phyloP scores from a whole-genome alignment of 1,284 basidiomycete species.

The Sporisorium reilianum region DNA sequence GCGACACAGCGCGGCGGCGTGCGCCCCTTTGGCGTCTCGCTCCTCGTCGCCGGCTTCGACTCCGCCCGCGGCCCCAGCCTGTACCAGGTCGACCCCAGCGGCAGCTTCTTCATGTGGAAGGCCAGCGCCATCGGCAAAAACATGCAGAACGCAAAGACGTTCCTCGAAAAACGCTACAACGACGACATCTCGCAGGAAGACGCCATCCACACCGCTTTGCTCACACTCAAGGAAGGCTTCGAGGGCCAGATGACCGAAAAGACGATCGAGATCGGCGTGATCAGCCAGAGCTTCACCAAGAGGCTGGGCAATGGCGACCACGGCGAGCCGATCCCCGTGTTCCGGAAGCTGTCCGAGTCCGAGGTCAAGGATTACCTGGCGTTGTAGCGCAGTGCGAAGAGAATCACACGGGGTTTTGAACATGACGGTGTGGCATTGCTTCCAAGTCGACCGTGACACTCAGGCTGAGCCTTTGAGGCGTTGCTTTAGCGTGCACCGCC shows the following conservation, averaged over 20 bases:
- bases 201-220: slow-evolving; percentile 97
- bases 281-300: slow-evolving; percentile 71
- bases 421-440: not conserved
- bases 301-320: slow-evolving; percentile 47
- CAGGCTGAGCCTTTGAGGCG: not conserved
- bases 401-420: not conserved
- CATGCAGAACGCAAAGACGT: slow-evolving; percentile 99
- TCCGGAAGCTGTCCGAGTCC: slow-evolving; percentile 59
- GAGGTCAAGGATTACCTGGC: slow-evolving; percentile 65
- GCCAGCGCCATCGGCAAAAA: slow-evolving; percentile 99
- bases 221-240: slow-evolving; percentile 98
- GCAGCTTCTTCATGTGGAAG: slow-evolving; percentile 96
- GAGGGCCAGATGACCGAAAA: slow-evolving; percentile 99
- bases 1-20: slow-evolving; percentile 99
- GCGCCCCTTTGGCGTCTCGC: slow-evolving; percentile 94
- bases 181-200: slow-evolving; percentile 99
- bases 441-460: not conserved
- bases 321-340: slow-evolving; percentile 52
- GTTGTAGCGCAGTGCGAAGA: slow-evolving; percentile 13
- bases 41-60: slow-evolving; percentile 97
- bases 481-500: slow-evolving; percentile 5
- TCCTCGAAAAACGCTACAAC: slow-evolving; percentile 97
- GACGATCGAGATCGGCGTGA: slow-evolving; percentile 97
- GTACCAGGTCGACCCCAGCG: slow-evolving; percentile 98
- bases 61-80: slow-evolving; percentile 87